Evolutionary conservation across 2,329 filamentous ascomycete species (phyloP).

Genomic region (Calonectria henricotiae): DNA sequence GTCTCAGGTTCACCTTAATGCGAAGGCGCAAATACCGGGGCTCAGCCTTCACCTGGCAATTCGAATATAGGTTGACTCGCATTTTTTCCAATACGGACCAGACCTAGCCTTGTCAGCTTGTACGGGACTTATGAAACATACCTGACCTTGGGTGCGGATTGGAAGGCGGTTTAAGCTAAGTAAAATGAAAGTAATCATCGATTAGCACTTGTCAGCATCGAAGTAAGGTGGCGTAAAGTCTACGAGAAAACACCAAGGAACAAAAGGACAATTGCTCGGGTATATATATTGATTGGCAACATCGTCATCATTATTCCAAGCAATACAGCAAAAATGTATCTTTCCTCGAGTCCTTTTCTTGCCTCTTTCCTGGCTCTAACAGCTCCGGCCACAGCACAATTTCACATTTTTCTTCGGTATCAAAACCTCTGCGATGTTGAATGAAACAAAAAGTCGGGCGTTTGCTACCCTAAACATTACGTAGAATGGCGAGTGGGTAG

Average conservation of each 20-base stretch:
- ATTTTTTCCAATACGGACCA: no score
- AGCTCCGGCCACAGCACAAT: not conserved
- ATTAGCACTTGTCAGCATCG: no score
- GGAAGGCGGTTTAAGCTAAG: not conserved
- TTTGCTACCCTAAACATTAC: slow-evolving; percentile 29
- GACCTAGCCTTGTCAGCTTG: not conserved
- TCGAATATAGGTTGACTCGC: not conserved
- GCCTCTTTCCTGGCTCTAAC: not conserved
- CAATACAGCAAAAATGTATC: not conserved
- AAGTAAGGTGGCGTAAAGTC: no score
- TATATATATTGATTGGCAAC: not conserved
- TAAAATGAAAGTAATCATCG: slow-evolving; percentile 4
- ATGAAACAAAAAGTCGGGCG: slow-evolving; percentile 19
- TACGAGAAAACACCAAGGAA: no score
- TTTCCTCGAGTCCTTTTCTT: not conserved
- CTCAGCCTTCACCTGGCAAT: not conserved
- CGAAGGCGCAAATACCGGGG: not conserved
- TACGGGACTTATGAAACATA: not conserved
- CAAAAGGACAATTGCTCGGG: no score
- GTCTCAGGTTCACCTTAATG: no score
- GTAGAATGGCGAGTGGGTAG: slow-evolving; percentile 26
- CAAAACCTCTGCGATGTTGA: slow-evolving; percentile 28
- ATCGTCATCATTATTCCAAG: not conserved
- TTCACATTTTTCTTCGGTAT: slow-evolving; percentile 3
- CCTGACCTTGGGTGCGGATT: no score